Evolutionary conservation across 2,329 filamentous ascomycete genomes (phyloP), one percentile per base, ranked within the genome.

Genomic region (Penicillium freii): DNA sequence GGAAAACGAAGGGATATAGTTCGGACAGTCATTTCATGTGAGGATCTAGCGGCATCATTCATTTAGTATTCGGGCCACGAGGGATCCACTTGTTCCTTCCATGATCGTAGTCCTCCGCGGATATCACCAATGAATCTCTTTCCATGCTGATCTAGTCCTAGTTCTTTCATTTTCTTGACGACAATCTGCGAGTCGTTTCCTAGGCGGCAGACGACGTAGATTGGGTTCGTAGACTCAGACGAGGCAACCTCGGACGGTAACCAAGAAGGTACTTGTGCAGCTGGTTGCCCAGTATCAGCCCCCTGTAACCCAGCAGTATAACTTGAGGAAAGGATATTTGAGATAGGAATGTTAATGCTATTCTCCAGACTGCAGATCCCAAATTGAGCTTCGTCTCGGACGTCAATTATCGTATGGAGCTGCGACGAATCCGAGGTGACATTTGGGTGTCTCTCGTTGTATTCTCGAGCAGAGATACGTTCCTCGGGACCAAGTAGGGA

Each of bases 311-410:
- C 39, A 50, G 13, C 21, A 45, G 36, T 23, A 15, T 31, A n/a
- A 8, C 50, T 29, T 3, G 70, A 66, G 13, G 71, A 69, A 27
- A 78, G 56, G 25, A 80, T 77, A 3, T 62, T 68, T 2, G 76
- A 77, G 10, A 80, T 75, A 3, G 78, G 78, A 21, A 80, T 70
- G 51, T 80, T 97, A 50, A 95, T 76, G 27, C 90, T 91, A 0
- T 89, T 89, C 0, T 86, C 79, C 8, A 99, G 80, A 59, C 82
- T 86, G 62, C 88, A 92, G 44, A 97, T 86, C 17, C 89, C 87
- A 63, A 90, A 97, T 59, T 96, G 91, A 29, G 91, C 89, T 66
- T 85, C 85, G 65, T 96, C 91, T 2, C 94, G 82, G 1, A 96
- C 91, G 63, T 97, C 94, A 2, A 97, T 73, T 2, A 97, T 75